Percentiles rank a stretch among this genome's conserved stretches.
phyloP scores from a whole-genome alignment of 2,329 filamentous ascomycete species.

The Aspergillus sp. region DNA sequence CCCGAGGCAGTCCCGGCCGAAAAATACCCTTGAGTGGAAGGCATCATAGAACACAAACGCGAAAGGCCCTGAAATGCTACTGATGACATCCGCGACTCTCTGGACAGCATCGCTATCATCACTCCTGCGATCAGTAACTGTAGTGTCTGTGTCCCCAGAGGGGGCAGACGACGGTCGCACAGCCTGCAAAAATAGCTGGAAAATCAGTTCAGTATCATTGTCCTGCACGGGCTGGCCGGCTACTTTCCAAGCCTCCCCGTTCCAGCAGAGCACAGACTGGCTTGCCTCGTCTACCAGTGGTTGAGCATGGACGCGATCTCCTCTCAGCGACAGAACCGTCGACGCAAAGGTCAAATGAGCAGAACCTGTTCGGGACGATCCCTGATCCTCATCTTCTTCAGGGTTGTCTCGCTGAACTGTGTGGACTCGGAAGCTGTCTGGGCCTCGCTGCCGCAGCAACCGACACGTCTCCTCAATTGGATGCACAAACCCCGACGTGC shows the following conservation, averaged over 20 bases:
- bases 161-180: slow-evolving; percentile 7
- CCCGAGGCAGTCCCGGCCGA: slow-evolving; percentile 78
- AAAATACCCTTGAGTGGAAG: slow-evolving; percentile 57
- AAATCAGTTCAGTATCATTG: slow-evolving; percentile 71
- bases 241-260: slow-evolving; percentile 89
- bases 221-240: slow-evolving; percentile 48
- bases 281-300: slow-evolving; percentile 55
- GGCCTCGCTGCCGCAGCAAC: slow-evolving; percentile 35
- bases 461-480: slow-evolving; percentile 26
- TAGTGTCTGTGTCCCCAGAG: background rate
- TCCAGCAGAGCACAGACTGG: slow-evolving; percentile 79
- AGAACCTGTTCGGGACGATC: slow-evolving; percentile 6
- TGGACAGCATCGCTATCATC: slow-evolving; percentile 8
- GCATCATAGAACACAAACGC: slow-evolving; percentile 79
- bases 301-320: slow-evolving; percentile 61
- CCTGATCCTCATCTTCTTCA: background rate
- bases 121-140: too few relatives aligned
- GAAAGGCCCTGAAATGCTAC: slow-evolving; percentile 69
- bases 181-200: slow-evolving; percentile 50
- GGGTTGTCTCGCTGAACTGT: slow-evolving; percentile 17
- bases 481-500: slow-evolving; percentile 19
- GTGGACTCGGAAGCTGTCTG: slow-evolving; percentile 35
- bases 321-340: slow-evolving; percentile 85
- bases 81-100: slow-evolving; percentile 42
- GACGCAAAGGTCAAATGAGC: slow-evolving; percentile 60